These are phyloP conservation scores for Terfezia claveryi DNA, from an alignment of 495 filamentous ascomycete species.

Conservation along the genomic window DNA sequence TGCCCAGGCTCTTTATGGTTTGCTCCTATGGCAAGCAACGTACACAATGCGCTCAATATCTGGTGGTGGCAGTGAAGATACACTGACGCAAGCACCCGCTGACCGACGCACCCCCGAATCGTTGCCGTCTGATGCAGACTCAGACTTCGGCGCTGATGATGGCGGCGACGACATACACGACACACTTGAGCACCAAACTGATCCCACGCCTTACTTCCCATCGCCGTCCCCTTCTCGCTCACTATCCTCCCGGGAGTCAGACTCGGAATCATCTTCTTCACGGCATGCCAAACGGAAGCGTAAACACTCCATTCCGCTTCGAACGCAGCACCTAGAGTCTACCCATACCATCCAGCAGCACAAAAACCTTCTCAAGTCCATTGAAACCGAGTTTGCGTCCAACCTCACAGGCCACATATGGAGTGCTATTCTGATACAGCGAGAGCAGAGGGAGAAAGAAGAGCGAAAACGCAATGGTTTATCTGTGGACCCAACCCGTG, in stretches of 20 bases:
- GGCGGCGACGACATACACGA: no score
- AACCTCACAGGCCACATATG: background rate
- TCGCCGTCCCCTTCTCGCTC: background rate
- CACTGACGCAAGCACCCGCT: no score
- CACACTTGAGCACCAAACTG: no score
- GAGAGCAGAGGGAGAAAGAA: background rate
- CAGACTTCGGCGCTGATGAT: no score
- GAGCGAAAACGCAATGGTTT: background rate
- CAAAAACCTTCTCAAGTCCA: background rate
- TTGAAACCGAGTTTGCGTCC: background rate
- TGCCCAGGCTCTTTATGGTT: no score
- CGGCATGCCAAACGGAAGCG: background rate
- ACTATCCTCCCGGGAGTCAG: background rate
- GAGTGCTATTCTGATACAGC: background rate
- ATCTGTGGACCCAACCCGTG: background rate
- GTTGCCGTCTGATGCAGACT: no score
- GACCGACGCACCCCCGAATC: no score
- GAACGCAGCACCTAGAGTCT: background rate
- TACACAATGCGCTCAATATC: no score
- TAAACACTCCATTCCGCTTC: background rate
- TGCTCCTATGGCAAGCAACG: no score
- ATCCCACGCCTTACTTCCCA: no score
- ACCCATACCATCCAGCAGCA: background rate
- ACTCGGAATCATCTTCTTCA: background rate
- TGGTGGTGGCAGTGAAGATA: no score